A percentile compares a stretch with the other conserved stretches of the same genome.
Evolutionary conservation across 176 grass and related monocot genomes (phyloP).

Genomic region (Echinochloa phyllopogon): DNA sequence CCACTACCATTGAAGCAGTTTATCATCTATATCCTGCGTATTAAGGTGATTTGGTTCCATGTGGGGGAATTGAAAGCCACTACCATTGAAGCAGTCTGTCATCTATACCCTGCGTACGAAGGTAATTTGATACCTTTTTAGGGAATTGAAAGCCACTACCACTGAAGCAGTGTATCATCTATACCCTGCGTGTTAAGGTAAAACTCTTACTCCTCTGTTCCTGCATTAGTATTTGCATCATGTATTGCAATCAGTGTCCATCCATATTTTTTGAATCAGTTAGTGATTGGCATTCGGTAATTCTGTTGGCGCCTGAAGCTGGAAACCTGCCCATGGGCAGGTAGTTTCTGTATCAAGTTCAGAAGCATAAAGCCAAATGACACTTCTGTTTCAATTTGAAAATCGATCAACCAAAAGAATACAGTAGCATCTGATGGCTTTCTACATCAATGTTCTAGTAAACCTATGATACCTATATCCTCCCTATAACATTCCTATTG

Average conservation of each 20-base stretch:
- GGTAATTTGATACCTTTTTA: neutral
- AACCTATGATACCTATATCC: slow-evolving; percentile 40
- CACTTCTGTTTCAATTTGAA: slow-evolving; percentile 28
- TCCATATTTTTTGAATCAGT: neutral
- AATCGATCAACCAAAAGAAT: slow-evolving; percentile 45
- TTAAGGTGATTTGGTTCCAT: neutral
- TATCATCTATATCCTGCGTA: neutral
- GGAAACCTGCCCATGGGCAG: neutral
- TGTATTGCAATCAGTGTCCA: neutral
- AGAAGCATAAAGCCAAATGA: slow-evolving; percentile 33
- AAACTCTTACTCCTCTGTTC: slow-evolving; percentile 13
- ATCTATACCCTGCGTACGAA: neutral
- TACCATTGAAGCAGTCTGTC: neutral
- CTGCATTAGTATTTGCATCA: neutral
- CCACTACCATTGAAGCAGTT: neutral
- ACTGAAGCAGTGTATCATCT: slow-evolving; percentile 2
- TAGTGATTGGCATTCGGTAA: neutral
- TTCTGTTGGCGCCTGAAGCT: neutral
- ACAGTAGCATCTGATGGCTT: slow-evolving; percentile 42
- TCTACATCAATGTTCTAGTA: slow-evolving; percentile 46
- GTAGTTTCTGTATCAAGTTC: slow-evolving; percentile 8
- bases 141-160: neutral
- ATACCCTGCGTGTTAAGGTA: neutral
- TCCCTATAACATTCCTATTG: slow-evolving; percentile 44
- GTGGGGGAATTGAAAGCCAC: neutral